phyloP scores from a whole-genome alignment of 352 stramenopile genomes.

The Bremia lactucae region DNA sequence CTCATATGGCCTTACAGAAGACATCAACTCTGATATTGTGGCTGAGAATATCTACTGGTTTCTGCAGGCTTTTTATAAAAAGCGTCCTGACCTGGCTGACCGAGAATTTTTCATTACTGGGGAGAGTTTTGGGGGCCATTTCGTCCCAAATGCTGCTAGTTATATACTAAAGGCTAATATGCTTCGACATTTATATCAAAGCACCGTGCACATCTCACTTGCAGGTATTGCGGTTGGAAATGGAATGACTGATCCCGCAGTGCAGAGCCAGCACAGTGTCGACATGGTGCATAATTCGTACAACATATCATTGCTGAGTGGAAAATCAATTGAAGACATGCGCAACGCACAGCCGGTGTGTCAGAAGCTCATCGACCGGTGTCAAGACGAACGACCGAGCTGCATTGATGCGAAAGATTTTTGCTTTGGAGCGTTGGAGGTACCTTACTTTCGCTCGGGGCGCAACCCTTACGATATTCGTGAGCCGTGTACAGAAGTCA shows the following conservation, averaged over 20 bases:
- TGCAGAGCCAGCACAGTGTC: slow-evolving; percentile 55
- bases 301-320: slow-evolving; percentile 48
- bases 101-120: slow-evolving; percentile 37
- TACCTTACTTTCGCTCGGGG: slow-evolving; percentile 31
- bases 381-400: slow-evolving; percentile 29
- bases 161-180: slow-evolving; percentile 39
- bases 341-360: slow-evolving; percentile 41
- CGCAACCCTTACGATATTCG: slow-evolving; percentile 77
- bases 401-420: slow-evolving; percentile 48
- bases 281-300: slow-evolving; percentile 70
- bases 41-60: slow-evolving; percentile 66
- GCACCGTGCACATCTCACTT: slow-evolving; percentile 30
- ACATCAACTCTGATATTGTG: slow-evolving; percentile 42
- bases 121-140: slow-evolving; percentile 47
- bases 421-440: slow-evolving; percentile 42
- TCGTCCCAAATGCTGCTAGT: slow-evolving; percentile 39
- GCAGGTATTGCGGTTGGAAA: too few relatives aligned
- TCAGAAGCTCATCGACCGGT: slow-evolving; percentile 37
- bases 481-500: slow-evolving; percentile 29
- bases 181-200: slow-evolving; percentile 12
- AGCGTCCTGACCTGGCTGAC: slow-evolving; percentile 46
- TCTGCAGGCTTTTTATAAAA: slow-evolving; percentile 45
- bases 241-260: slow-evolving; percentile 47
- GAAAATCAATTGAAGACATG: slow-evolving; percentile 37
- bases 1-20: slow-evolving; percentile 29